Base-by-base conservation (phyloP, 2,329 filamentous ascomycete species). In the Cytospora paraplurivora region DNA sequence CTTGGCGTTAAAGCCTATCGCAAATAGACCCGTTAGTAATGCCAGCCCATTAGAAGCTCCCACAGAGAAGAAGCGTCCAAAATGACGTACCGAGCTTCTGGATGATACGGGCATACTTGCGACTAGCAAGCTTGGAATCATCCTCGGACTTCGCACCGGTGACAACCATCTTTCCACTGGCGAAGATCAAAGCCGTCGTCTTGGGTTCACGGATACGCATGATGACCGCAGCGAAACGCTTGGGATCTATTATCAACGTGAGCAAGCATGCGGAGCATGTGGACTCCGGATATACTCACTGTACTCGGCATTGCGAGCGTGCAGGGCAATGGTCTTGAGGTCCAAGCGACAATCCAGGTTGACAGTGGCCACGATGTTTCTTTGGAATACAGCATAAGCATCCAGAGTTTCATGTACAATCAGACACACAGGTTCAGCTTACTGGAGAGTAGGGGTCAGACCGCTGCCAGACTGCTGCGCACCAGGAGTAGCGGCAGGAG, bases 131-230 rank as follows among this genome's bases (percentile, higher is more conserved):
- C 82, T 97, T 97, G 66, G 92, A 96, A 76, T 98, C 95, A 76
- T 98, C 95, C 76, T 98, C 95, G 1, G 92, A 96, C 80, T 98
- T 98, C 68, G 94, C 94, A 81, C 94, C 94, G 61, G 95, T 98
- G 17, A 98, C 95, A 54, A 98, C 95, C 95, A 99, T 98, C 86
- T 99, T 99, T 79, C 95, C 95, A 1, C 91, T 96, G 65, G 95
- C 95, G 73, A 99, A 99, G 82, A 99, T 98, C 63, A 99, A 81
- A 7, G 95, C 95, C 2, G 95, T 99, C 5, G 95, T 99, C 84
- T 99, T 99, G 66, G 95, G 95, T 73, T 99, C 95, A 73, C 95
- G 93, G 71, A 99, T 99, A 82, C 95, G 93, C 95, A 99, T 98
- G 78, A 99, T 98, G 69, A 98, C 94, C 75, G 94, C 94, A 72